Conservation (phyloP, 768 basidiomycete species). For the Crassisporium funariophilum region DNA sequence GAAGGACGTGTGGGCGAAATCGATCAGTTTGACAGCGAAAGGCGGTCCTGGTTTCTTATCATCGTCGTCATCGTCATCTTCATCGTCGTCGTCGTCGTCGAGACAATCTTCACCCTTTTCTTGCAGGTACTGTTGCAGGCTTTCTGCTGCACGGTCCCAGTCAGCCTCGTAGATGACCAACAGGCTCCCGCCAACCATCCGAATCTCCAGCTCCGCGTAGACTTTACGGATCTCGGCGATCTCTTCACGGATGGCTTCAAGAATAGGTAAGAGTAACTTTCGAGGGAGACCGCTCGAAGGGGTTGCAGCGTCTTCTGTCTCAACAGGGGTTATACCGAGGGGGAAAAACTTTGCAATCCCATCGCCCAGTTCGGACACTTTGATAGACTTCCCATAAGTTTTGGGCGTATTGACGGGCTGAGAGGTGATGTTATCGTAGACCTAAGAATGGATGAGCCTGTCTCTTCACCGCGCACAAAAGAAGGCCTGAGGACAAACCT, state of each 20-base stretch:
- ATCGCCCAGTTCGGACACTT: conserved; percentile 65
- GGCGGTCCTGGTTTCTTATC: conserved; percentile 46
- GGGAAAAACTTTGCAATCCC: conserved; percentile 85
- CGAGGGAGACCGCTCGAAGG: conserved; percentile 55
- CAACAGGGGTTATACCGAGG: conserved; percentile 25
- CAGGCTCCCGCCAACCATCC: conserved; percentile 82
- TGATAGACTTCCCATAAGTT: conserved; percentile 77
- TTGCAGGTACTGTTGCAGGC: conserved; percentile 35
- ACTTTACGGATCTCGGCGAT: conserved; percentile 39
- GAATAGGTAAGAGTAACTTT: conserved; percentile 54
- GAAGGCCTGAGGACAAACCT: conserved; percentile 46
- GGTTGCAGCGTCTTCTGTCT: conserved; percentile 10
- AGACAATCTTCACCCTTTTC: conserved; percentile 32
- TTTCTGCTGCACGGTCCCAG: conserved; percentile 43
- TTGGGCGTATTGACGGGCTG: conserved; percentile 68
- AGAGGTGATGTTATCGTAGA: conserved; percentile 63
- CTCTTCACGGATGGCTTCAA: conserved; percentile 55
- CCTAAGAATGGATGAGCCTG: conserved; percentile 43
- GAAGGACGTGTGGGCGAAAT: conserved; percentile 88
- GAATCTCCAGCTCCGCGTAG: conserved; percentile 59
- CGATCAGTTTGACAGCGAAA: conserved; percentile 79
- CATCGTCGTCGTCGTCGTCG: conserved; percentile 38
- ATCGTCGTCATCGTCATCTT: conserved; percentile 35
- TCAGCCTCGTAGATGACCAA: conserved; percentile 75
- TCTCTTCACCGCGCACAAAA: conserved; percentile 5